Evolutionary conservation across 306 rosid species (phyloP), one percentile per base, ranked within the genome.

Genomic region (Pueraria montana): DNA sequence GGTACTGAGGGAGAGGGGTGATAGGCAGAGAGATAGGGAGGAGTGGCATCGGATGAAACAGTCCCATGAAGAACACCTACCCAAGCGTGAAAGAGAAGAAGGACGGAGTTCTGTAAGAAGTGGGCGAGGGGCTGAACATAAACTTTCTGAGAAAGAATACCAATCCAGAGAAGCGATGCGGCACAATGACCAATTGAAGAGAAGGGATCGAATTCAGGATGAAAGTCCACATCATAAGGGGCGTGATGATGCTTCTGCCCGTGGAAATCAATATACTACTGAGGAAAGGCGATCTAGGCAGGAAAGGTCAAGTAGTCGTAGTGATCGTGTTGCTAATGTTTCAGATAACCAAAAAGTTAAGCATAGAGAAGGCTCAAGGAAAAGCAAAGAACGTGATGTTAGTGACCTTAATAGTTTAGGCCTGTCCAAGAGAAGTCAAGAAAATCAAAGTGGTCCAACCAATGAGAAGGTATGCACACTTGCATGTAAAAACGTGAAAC

Each of bases 1-100:
- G 94, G 81, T 73, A 71, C 85, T 83, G 62, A 91, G 91, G 87
- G 99, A 96, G 76, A 92, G 98, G 86, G 84, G 85, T 16, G 98
- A 96, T 78, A 87, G 93, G 85, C 97, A 46, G 81, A 91, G 98
- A 88, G 99, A 94, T 75, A 91, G 88, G 85, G 98, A 92, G 73
- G 97, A 96, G 53, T 94, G 99, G 99, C 94, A 86, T 52, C 86
- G 98, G 86, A 17, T 81, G 76, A 96, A 94, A 84, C 97, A 89
- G 73, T 64, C 94, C 73, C 93, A 91, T 74, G 98, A 94, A 86
- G 99, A 91, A 84, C 91, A 79, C 70, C 69, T 84, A 86, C 78
- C 91, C 26, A 96, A 91, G 90, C 93, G 94, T 27, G 97, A 94
- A 74, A 87, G 97, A 87, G 97, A 94, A 74, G 99, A 96, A 49